These are phyloP conservation scores for Phytophthora citrophthora DNA, from an alignment of 352 stramenopile species.

Conservation along the genomic window DNA sequence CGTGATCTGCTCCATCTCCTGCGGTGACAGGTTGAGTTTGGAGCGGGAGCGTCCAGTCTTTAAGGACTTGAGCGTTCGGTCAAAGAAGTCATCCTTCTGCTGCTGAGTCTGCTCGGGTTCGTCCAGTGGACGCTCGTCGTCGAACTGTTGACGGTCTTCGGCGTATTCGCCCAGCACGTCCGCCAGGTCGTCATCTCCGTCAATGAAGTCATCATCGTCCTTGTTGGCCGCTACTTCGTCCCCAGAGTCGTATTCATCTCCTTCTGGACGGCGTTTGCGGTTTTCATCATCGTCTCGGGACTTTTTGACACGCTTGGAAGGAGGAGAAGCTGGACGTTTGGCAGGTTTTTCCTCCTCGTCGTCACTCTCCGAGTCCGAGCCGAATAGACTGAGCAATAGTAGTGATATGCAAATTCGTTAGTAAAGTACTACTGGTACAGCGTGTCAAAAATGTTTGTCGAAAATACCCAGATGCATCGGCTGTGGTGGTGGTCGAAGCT, in stretches of 20 bases:
- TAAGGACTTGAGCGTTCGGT: conserved; percentile 82
- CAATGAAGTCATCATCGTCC: conserved; percentile 90
- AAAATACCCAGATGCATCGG: conserved; percentile 73
- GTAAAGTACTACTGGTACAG: background rate
- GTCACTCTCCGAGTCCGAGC: conserved; percentile 88
- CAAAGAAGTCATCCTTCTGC: conserved; percentile 81
- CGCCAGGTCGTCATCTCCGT: conserved; percentile 84
- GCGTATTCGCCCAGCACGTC: conserved; percentile 86
- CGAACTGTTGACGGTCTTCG: conserved; percentile 77
- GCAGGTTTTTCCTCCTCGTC: conserved; percentile 57
- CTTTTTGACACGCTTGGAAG: conserved; percentile 62
- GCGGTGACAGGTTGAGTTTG: conserved; percentile 83
- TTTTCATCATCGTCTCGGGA: conserved; percentile 21
- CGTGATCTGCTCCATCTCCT: conserved; percentile 88
- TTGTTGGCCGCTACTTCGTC: conserved; percentile 77
- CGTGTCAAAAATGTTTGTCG: background rate
- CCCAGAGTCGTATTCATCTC: conserved; percentile 88
- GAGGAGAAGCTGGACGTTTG: conserved; percentile 55
- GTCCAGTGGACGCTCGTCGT: conserved; percentile 79
- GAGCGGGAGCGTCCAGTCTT: conserved; percentile 76
- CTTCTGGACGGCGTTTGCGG: conserved; percentile 29
- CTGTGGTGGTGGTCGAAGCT: conserved; percentile 53
- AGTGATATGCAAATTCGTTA: background rate
- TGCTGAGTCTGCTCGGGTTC: conserved; percentile 33
- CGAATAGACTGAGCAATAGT: conserved; percentile 65